Base-by-base conservation (phyloP, 2,329 filamentous ascomycete species). In the Arthroderma sp. region DNA sequence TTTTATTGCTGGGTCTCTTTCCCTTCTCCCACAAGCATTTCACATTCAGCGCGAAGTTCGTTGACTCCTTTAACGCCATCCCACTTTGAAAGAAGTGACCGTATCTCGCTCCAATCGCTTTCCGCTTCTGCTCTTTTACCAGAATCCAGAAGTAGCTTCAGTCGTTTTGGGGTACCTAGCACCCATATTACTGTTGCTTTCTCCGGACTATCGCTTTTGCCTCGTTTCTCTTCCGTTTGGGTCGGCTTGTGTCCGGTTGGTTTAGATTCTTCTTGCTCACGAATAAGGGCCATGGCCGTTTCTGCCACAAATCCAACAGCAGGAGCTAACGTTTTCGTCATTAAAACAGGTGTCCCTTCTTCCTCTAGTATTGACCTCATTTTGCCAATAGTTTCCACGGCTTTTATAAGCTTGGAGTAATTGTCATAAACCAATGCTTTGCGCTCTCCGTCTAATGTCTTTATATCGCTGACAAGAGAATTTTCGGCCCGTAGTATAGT, bases 361-460 rank as follows among this genome's bases (percentile, higher is more conserved):
- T 74, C 72, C 62, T 76, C 74, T 70, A 77, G 76, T 58, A 73
- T 76, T 58, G 65, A 66, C 33, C 75, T 68, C 75, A 77, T 77
- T 74, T 88, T 89, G 54, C 87, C 81, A 66, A 98, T 98, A 2
- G 91, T 97, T 71, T 95, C 91, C 9, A 94, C 96, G 0, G 93
- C 93, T n/a, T 86, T 82, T 63, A 98, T 96, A 63, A 98, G 75
- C 74, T 97, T 97, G 64, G 87, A 93, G 72, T 97, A 98, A 69
- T 98, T 98, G 70, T 98, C 91, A 71, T 98, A 98, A 3, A 98
- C 93, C 61, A 98, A 75, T 1, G 91, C 91, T 74, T 98, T 98
- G 71, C 93, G 87, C 78, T 98, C 93, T 23, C 91, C 91, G 67
- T 97, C 93, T 17, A 98, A 78, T 1, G 88, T 91, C 38, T 90